phyloP scores from a whole-genome alignment of 345 rosid species.

The Clarkia xantiana region DNA sequence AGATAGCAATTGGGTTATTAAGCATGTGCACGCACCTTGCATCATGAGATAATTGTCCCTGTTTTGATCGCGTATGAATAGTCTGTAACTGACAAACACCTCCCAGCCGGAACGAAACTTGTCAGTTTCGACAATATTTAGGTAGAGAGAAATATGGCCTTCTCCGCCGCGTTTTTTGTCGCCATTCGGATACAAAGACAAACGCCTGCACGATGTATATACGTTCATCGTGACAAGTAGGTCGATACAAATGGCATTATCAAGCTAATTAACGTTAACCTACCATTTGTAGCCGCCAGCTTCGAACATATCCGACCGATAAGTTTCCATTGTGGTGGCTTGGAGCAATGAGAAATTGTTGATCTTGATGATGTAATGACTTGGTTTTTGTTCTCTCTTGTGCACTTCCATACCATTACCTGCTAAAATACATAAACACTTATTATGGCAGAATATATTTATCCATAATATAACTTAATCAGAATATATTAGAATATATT shows the following conservation, averaged over 20 bases:
- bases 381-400: background rate
- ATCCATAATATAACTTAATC: no score
- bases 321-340: background rate
- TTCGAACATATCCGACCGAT: background rate
- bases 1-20: no score
- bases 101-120: background rate
- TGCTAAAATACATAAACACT: no score
- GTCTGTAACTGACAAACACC: conserved; percentile 1
- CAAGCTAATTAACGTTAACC: background rate
- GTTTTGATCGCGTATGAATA: conserved; percentile 2
- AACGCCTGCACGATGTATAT: background rate
- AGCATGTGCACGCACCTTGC: no score
- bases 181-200: conserved; percentile 11
- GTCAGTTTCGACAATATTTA: conserved; percentile 1
- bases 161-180: background rate
- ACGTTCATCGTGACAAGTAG: background rate
- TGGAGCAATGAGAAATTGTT: background rate
- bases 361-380: background rate
- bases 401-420: no score
- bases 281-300: no score
- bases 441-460: no score
- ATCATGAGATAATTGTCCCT: background rate
- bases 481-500: no score
- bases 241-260: background rate
- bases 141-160: conserved; percentile 7